Percentiles rank a stretch among this genome's conserved stretches.
phyloP scores from a whole-genome alignment of 2,329 filamentous ascomycete species.

The Phaeomoniella chlamydospora region DNA sequence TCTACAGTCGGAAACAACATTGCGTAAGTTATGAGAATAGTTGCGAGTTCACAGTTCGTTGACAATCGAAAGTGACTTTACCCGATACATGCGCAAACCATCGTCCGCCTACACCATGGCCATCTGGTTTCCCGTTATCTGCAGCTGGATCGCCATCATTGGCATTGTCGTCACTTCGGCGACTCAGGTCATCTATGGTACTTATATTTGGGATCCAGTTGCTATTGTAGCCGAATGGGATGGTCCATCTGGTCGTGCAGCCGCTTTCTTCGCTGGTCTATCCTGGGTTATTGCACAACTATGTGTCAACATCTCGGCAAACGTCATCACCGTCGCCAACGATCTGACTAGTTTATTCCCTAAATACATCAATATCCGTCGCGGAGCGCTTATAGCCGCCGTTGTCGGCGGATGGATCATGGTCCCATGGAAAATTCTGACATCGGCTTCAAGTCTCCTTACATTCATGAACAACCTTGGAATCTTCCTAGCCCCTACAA shows the following conservation, averaged over 20 bases:
- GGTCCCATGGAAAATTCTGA: background rate
- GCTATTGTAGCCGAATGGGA: too few relatives aligned
- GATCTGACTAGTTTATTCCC: constrained; percentile 20
- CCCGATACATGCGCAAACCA: too few relatives aligned
- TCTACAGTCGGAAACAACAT: too few relatives aligned
- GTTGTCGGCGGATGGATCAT: background rate
- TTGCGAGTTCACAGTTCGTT: too few relatives aligned
- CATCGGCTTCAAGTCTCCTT: constrained; percentile 1
- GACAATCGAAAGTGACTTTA: too few relatives aligned
- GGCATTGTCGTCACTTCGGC: constrained; percentile 22
- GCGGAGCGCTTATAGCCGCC: constrained; percentile 1
- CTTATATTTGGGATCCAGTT: constrained; percentile 25
- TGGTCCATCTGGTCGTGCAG: too few relatives aligned
- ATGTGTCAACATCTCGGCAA: background rate
- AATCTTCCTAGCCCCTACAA: constrained; percentile 1
- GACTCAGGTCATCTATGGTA: constrained; percentile 13
- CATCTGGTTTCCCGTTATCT: too few relatives aligned
- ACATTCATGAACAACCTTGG: background rate
- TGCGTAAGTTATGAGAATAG: too few relatives aligned
- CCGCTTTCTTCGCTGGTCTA: constrained; percentile 1
- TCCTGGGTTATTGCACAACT: background rate
- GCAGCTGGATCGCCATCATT: too few relatives aligned
- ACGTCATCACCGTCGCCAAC: background rate
- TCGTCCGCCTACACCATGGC: too few relatives aligned
- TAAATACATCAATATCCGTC: constrained; percentile 2